phyloP scores from a whole-genome alignment of 306 rosid genomes.

The Prunus fruticosa region DNA sequence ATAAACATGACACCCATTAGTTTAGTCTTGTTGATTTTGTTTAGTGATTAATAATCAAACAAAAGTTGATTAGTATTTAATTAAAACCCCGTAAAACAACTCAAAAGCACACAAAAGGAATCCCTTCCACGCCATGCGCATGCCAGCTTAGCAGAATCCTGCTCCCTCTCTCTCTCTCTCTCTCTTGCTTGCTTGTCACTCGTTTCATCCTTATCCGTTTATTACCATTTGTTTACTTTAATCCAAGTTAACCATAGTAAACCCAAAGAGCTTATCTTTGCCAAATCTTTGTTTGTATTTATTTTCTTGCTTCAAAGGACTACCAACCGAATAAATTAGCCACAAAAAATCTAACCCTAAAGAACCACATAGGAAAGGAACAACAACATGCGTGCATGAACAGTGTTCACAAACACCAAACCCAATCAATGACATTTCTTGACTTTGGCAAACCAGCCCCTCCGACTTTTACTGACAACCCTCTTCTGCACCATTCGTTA shows the following conservation, averaged over 20 bases:
- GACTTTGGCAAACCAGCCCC: conserved; percentile 12
- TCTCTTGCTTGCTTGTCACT: conserved; percentile 1
- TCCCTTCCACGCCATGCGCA: conserved; percentile 64
- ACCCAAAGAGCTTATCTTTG: conserved; percentile 24
- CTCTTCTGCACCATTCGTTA: neutral
- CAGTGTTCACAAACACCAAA: neutral
- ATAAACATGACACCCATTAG: conserved; percentile 75
- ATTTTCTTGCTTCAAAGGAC: conserved; percentile 9
- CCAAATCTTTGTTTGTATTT: neutral
- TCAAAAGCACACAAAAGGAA: conserved; percentile 56
- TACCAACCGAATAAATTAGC: neutral
- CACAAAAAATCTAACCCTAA: neutral
- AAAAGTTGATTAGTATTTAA: conserved; percentile 13
- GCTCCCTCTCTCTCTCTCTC: conserved; percentile 17
- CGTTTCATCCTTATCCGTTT: conserved; percentile 67
- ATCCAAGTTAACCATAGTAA: conserved; percentile 27
- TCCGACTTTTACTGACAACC: neutral
- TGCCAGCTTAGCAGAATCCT: conserved; percentile 36
- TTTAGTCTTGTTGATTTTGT: conserved; percentile 31
- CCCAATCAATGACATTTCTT: conserved; percentile 14
- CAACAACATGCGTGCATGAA: neutral
- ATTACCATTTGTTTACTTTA: conserved; percentile 31
- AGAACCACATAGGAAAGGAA: neutral
- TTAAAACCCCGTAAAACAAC: conserved; percentile 37
- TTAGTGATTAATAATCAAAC: neutral